These are phyloP conservation scores for Stentor coeruleus DNA, from an alignment of 73 alveolate genomes.

Conservation along the genomic window DNA sequence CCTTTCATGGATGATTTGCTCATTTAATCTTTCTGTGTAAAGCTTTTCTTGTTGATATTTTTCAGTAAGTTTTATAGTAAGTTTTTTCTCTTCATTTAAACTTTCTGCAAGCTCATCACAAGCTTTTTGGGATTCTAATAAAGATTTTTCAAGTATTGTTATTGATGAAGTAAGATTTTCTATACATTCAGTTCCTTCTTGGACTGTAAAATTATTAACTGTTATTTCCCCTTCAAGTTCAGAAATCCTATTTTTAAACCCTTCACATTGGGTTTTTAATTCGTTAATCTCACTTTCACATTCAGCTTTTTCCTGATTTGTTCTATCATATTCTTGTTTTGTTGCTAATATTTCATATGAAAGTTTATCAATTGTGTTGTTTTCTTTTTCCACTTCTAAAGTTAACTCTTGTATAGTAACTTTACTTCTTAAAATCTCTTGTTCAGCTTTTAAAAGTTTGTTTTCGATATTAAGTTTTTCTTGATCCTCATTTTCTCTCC, in stretches of 20 bases:
- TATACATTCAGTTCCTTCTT: not conserved
- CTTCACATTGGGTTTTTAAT: not conserved
- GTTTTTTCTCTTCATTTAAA: not conserved
- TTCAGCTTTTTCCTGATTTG: not conserved
- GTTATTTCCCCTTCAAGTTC: not conserved
- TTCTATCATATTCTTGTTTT: not conserved
- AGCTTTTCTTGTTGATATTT: not conserved
- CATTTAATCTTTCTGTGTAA: not conserved
- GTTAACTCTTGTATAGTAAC: not conserved
- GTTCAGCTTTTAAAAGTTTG: not conserved
- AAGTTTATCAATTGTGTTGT: not conserved
- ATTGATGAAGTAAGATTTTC: not conserved
- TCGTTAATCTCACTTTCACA: not conserved
- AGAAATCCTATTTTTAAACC: not conserved
- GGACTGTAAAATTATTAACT: not conserved
- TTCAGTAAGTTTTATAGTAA: not conserved
- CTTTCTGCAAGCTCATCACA: no score
- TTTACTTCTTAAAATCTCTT: not conserved
- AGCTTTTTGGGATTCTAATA: not conserved
- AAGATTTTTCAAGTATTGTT: not conserved
- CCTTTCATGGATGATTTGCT: not conserved
- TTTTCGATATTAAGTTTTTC: not conserved
- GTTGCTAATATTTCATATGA: not conserved
- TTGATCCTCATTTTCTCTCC: not conserved
- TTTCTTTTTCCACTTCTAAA: not conserved